Evolutionary conservation across 1,284 basidiomycete species (phyloP).

Genomic region (Somion occarium): DNA sequence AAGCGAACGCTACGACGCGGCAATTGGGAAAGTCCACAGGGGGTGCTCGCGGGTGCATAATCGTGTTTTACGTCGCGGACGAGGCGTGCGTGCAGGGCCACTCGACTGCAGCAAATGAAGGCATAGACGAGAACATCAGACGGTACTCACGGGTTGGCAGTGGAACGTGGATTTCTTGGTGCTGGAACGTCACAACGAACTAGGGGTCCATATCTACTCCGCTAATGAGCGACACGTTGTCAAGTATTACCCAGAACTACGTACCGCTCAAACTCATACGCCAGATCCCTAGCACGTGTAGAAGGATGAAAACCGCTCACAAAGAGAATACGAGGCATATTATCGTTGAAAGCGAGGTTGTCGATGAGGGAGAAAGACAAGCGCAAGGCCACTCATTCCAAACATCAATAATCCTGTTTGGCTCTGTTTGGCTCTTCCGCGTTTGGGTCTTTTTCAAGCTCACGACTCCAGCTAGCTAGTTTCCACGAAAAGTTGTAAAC

Average conservation of each 20-base stretch:
- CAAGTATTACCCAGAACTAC: constrained; percentile 18
- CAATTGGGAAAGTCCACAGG: constrained; percentile 3
- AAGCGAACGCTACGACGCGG: constrained; percentile 6
- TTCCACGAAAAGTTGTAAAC: no score
- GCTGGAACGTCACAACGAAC: constrained; percentile 88
- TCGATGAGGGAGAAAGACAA: constrained; percentile 1
- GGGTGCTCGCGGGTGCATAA: constrained; percentile 13
- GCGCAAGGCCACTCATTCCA: neutral
- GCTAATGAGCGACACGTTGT: constrained; percentile 1
- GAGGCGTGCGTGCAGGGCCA: constrained; percentile 20
- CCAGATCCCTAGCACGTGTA: constrained; percentile 78
- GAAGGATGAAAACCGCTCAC: constrained; percentile 80
- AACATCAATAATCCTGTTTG: neutral
- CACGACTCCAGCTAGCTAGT: no score
- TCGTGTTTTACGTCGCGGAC: constrained; percentile 11
- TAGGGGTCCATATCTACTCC: constrained; percentile 62
- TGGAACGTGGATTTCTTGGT: constrained; percentile 67
- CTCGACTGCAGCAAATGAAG: constrained; percentile 26
- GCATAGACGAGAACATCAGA: constrained; percentile 17
- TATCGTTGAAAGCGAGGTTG: constrained; percentile 19
- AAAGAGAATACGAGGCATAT: constrained; percentile 74
- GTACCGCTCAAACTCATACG: constrained; percentile 84
- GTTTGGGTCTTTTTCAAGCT: neutral
- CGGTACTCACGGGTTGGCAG: constrained; percentile 71
- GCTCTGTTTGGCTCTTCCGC: neutral